Evolutionary conservation across 768 basidiomycete genomes (phyloP), one percentile per base, ranked within the genome.

Genomic region (Auriscalpium orientale): DNA sequence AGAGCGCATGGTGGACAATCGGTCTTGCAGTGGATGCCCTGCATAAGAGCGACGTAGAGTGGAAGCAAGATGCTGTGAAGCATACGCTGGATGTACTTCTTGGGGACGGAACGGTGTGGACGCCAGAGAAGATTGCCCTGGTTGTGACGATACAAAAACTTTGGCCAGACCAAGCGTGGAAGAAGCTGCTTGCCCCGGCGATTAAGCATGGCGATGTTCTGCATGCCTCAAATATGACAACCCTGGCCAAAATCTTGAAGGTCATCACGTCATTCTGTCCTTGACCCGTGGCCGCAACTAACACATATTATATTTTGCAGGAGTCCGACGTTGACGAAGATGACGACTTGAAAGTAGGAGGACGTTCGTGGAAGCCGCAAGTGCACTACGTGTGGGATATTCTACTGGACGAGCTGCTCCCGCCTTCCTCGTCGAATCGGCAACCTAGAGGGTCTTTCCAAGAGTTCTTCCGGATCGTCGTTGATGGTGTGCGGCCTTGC

Each of bases 361-460:
- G 77, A 37, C 80, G 81, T 37, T 69, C 80, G 13, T 92, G 94
- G 93, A 95, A 89, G 67, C 85, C 94, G 55, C 86, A 93, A 66
- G 76, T 95, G 45, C 95, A 97, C 67, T 94, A 91, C 67, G 89
- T 86, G 21, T 99, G 95, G 95, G 82, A 84, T 58, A 73, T 85
- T 56, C 79, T 98, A 49, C 72, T 98, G 36, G 87, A 94, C 59
- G 77, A 77, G 49, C 81, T 92, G 51, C 78, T 95, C 54, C 78
- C 83, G 12, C 69, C 70, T 18, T 68, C 76, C 1, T 70, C 73
- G 58, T 68, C 72, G 35, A 59, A 64, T 49, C 65, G 65, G 15
- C 56, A 57, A 51, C 40, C 74, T 4, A 81, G 77, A 62, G 83
- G 84, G 4, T 81, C 85, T 6, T 91, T 97, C 70, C 84, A 85